A percentile compares a stretch with the other conserved stretches of the same genome.
phyloP scores from a whole-genome alignment of 2,329 filamentous ascomycete species.

The Claviceps digitariae region DNA sequence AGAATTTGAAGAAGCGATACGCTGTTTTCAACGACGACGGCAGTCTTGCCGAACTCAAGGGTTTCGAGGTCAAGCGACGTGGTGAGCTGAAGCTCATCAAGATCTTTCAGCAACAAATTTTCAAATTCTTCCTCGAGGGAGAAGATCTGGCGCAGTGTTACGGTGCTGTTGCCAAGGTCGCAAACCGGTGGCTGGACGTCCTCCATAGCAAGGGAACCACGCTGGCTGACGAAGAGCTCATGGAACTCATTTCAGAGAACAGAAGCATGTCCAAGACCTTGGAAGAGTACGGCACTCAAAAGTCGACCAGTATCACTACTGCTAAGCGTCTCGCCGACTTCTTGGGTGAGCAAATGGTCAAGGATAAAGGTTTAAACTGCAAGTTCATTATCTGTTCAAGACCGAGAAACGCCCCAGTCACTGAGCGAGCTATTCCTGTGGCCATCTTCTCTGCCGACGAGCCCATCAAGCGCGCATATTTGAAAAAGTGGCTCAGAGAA shows the following conservation, averaged over 20 bases:
- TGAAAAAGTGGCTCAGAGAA: constrained; percentile 92
- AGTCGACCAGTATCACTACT: constrained; percentile 98
- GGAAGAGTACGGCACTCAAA: constrained; percentile 89
- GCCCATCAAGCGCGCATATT: constrained; percentile 71
- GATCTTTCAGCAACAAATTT: constrained; percentile 98
- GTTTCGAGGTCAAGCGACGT: constrained; percentile 93
- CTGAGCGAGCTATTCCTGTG: constrained; percentile 84
- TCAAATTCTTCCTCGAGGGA: constrained; percentile 97
- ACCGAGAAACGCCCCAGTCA: constrained; percentile 81
- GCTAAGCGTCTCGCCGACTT: constrained; percentile 92
- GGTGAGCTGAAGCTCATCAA: constrained; percentile 99
- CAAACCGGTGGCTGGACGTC: constrained; percentile 94
- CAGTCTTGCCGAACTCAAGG: constrained; percentile 86
- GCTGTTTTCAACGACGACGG: constrained; percentile 98
- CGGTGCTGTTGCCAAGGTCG: constrained; percentile 78
- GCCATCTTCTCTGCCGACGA: constrained; percentile 95
- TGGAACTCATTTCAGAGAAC: constrained; percentile 99
- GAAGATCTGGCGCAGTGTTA: constrained; percentile 82
- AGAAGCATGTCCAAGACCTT: constrained; percentile 95
- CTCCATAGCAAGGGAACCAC: constrained; percentile 78
- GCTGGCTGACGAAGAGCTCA: constrained; percentile 88
- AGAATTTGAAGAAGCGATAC: constrained; percentile 98
- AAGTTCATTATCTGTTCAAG: constrained; percentile 95
- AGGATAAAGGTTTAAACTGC: constrained; percentile 98
- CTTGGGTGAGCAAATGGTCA: constrained; percentile 95